Percentiles rank a stretch among this genome's conserved stretches.
These are phyloP conservation scores for Xylaria telfairii DNA, from an alignment of 495 filamentous ascomycete species.

Conservation along the genomic window DNA sequence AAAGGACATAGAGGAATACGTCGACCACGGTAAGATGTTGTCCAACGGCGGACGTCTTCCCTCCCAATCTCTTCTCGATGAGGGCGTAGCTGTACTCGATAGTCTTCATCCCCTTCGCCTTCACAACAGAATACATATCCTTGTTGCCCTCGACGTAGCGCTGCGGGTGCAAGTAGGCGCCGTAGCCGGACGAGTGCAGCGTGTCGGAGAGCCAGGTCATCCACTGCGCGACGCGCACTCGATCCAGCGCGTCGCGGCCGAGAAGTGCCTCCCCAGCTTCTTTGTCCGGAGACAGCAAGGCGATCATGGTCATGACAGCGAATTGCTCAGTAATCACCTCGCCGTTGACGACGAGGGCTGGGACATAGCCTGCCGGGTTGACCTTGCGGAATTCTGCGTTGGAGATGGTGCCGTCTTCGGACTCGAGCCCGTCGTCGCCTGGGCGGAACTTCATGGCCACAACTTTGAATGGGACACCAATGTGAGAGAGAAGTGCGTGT, in stretches of 20 bases:
- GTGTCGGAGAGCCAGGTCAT: slow-evolving; percentile 47
- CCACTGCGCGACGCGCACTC: slow-evolving; percentile 46
- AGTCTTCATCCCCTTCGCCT: slow-evolving; percentile 27
- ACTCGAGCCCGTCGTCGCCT: slow-evolving; percentile 10
- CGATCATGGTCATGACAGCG: slow-evolving; percentile 41
- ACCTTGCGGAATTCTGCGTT: slow-evolving; percentile 34
- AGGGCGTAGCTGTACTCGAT: slow-evolving; percentile 33
- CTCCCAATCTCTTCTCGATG: slow-evolving; percentile 34
- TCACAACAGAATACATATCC: slow-evolving; percentile 28
- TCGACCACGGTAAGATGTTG: slow-evolving; percentile 45
- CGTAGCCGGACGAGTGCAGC: slow-evolving; percentile 41
- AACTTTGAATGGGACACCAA: slow-evolving; percentile 30
- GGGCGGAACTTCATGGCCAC: slow-evolving; percentile 5
- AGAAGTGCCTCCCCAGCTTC: slow-evolving; percentile 29
- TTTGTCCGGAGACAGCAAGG: slow-evolving; percentile 35
- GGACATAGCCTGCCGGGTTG: slow-evolving; percentile 44
- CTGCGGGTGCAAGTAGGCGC: slow-evolving; percentile 30
- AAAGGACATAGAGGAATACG: slow-evolving; percentile 44
- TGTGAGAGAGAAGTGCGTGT: slow-evolving; percentile 44
- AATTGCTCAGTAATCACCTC: slow-evolving; percentile 46
- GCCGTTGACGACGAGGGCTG: slow-evolving; percentile 39
- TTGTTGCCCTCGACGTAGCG: slow-evolving; percentile 36
- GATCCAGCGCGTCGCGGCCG: slow-evolving; percentile 39
- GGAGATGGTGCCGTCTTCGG: slow-evolving; percentile 27
- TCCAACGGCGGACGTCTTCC: slow-evolving; percentile 37